phyloP scores from a whole-genome alignment of 805 yeast genomes.

The Nakazawaea pomicola region DNA sequence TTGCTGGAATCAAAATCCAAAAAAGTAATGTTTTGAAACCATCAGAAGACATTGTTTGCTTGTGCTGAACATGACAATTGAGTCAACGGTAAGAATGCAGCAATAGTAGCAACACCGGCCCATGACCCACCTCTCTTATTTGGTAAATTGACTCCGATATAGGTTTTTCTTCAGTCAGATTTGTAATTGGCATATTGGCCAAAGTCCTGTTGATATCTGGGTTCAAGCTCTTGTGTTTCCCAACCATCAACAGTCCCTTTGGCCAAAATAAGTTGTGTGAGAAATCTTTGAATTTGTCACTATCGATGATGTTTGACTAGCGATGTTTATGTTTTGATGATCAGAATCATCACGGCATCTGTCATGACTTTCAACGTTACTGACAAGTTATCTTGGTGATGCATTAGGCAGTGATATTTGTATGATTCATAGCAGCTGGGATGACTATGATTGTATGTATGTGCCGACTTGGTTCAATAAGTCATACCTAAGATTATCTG shows the following conservation, averaged over 20 bases:
- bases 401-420: too few species aligned
- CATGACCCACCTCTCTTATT: slow-evolving; percentile 55
- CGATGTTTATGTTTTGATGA: too few species aligned
- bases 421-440: too few species aligned
- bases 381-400: too few species aligned
- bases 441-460: too few species aligned
- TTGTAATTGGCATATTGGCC: slow-evolving; percentile 7
- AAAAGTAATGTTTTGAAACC: slow-evolving; percentile 54
- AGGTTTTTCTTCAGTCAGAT: slow-evolving; percentile 10
- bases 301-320: slow-evolving; percentile 56
- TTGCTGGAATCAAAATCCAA: slow-evolving; percentile 27
- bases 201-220: slow-evolving; percentile 44
- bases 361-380: too few species aligned
- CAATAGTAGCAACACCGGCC: slow-evolving; percentile 37
- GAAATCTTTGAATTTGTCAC: slow-evolving; percentile 30
- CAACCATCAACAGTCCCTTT: slow-evolving; percentile 25
- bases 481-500: too few species aligned
- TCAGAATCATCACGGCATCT: too few species aligned
- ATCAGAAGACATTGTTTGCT: slow-evolving; percentile 49
- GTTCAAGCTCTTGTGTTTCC: slow-evolving; percentile 51
- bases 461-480: too few species aligned
- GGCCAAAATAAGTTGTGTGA: slow-evolving; percentile 45
- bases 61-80: slow-evolving; percentile 51
- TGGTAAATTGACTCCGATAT: slow-evolving; percentile 40
- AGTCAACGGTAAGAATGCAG: slow-evolving; percentile 39